A percentile compares a stretch with the other conserved stretches of the same genome.
These are phyloP conservation scores for Marsdenia floribunda DNA, from an alignment of 257 asterid species.

Conservation along the genomic window DNA sequence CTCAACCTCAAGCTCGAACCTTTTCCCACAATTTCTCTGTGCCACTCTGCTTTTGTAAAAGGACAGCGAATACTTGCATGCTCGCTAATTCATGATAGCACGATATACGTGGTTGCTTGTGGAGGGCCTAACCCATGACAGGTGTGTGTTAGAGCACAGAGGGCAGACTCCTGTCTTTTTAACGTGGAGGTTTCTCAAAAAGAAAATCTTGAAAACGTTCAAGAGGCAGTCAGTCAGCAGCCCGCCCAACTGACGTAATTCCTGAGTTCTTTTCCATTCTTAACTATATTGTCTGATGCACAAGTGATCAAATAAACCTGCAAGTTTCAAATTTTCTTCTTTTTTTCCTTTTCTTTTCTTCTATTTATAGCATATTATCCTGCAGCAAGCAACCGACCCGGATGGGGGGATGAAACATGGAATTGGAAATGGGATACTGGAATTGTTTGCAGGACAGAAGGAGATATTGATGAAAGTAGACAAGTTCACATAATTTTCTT, in stretches of 20 bases:
- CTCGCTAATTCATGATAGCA: neutral
- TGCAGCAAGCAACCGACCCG: neutral
- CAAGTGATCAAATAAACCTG: neutral
- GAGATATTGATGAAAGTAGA: neutral
- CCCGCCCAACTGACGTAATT: neutral
- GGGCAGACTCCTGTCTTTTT: neutral
- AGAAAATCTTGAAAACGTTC: neutral
- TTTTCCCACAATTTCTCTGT: neutral
- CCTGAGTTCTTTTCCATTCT: neutral
- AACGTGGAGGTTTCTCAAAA: slow-evolving; percentile 9
- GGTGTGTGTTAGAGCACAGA: slow-evolving; percentile 16
- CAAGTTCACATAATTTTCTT: slow-evolving; percentile 4
- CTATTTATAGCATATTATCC: neutral
- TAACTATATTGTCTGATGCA: neutral
- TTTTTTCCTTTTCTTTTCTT: neutral
- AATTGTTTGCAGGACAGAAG: neutral
- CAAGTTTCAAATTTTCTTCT: neutral
- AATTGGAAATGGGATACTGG: neutral
- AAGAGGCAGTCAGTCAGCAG: neutral
- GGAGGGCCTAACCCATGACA: slow-evolving; percentile 16
- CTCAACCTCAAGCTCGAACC: neutral
- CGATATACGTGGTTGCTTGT: slow-evolving; percentile 27
- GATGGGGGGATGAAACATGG: neutral
- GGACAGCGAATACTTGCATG: neutral
- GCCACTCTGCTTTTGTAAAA: neutral